Base-by-base conservation (phyloP, 2,329 filamentous ascomycete genomes). In the Cladophialophora chaetospira region DNA sequence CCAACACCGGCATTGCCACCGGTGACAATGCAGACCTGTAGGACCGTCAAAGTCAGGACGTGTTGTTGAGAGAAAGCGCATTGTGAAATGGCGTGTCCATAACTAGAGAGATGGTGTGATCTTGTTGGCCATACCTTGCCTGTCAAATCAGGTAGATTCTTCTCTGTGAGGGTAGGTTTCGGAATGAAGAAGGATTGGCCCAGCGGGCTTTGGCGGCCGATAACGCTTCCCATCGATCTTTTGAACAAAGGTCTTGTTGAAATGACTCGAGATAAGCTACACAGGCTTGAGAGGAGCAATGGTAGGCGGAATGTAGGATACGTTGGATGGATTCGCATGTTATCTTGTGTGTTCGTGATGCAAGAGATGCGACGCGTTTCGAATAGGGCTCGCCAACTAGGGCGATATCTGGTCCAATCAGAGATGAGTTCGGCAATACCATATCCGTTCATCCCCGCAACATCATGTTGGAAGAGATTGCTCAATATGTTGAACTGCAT, bases 1-100 rank as follows among this genome's bases (percentile, higher is more conserved):
- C 82, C 82, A 5, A 83, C 72, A 31, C 77, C 77, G 0, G 73
- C 65, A 50, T 75, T 72, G 21, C 74, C 76, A 19, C 79, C 79
- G 0, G 72, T 85, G 13, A 85, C 76, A 57, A 85, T 75, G 42
- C 29, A 53, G 69, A 75, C 77, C 29, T 51, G 21, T n/a, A n/a
- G n/a, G 23, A 1, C 1, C 4, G 35, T 9, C 48, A 31, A 15
- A 4, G 11, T 28, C 10, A n/a, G 35, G n/a, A n/a, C n/a, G n/a
- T n/a, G n/a, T n/a, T n/a, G n/a, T n/a, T n/a, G n/a, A n/a, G n/a
- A n/a, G n/a, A n/a, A n/a, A n/a, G n/a, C n/a, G n/a, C n/a, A n/a
- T n/a, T n/a, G n/a, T n/a, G n/a, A n/a, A n/a, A n/a, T n/a, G n/a
- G n/a, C n/a, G n/a, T n/a, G n/a, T n/a, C n/a, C n/a, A n/a, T n/a